These are phyloP conservation scores for Dryadomyces quercivorus DNA, from an alignment of 2,329 filamentous ascomycete species.

Conservation along the genomic window DNA sequence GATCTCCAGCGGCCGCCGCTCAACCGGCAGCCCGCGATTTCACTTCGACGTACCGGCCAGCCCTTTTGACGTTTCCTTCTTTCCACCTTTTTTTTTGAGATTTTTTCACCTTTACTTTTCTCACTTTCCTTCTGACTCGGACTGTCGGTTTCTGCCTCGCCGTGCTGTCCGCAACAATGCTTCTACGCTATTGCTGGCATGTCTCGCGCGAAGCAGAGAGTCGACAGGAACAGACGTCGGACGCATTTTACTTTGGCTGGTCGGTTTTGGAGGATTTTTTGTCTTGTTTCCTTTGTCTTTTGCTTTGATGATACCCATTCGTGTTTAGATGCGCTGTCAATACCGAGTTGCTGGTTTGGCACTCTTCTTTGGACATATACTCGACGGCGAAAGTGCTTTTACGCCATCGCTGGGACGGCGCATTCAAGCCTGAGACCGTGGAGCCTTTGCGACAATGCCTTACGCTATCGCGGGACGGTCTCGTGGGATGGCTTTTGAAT, in stretches of 20 bases:
- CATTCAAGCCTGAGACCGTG: conserved; percentile 19
- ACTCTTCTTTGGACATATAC: conserved; percentile 10
- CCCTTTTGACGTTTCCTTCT: not conserved
- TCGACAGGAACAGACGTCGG: not conserved
- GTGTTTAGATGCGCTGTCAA: conserved; percentile 40
- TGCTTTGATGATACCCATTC: conserved; percentile 35
- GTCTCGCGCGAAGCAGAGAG: not conserved
- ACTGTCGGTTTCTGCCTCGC: not conserved
- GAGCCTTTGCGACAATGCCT: conserved; percentile 13
- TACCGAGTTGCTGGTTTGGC: conserved; percentile 10
- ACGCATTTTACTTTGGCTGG: conserved; percentile 3
- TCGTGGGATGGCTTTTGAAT: conserved; percentile 12
- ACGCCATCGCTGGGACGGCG: conserved; percentile 39
- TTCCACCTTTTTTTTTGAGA: not conserved
- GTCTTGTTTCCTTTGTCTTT: conserved; percentile 12
- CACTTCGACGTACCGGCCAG: not conserved
- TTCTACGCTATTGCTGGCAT: conserved; percentile 23
- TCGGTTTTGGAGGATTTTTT: conserved; percentile 11
- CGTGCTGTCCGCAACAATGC: conserved; percentile 22
- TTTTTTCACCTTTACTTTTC: not conserved
- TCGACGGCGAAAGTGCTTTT: conserved; percentile 43
- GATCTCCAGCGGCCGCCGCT: not conserved
- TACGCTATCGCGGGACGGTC: conserved; percentile 13
- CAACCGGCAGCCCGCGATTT: not conserved
- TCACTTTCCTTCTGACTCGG: not conserved